Evolutionary conservation across 2,329 filamentous ascomycete genomes (phyloP).

Genomic region (Aspergillus sp.): DNA sequence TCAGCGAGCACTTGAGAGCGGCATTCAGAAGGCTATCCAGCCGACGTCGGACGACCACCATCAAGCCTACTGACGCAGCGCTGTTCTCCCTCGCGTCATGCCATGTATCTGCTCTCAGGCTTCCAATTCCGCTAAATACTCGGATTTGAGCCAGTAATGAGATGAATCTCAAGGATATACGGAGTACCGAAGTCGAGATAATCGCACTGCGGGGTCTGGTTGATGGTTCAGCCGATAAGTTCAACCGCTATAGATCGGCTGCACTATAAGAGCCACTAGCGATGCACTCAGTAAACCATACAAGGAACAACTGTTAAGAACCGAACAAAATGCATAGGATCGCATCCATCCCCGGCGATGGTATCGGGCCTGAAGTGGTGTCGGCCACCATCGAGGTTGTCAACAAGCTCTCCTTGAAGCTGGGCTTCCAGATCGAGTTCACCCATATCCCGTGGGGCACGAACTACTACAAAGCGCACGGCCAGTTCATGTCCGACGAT

Average conservation of each 20-base stretch:
- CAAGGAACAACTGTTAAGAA: background rate
- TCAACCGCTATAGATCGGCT: background rate
- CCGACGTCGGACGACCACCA: too few relatives aligned
- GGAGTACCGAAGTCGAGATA: background rate
- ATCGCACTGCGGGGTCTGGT: background rate
- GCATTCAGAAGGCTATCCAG: too few relatives aligned
- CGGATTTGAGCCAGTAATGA: background rate
- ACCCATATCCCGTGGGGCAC: conserved; percentile 49
- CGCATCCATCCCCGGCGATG: conserved; percentile 66
- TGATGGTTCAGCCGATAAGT: conserved; percentile 10
- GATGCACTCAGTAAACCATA: background rate
- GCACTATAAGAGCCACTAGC: background rate
- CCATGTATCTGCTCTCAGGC: too few relatives aligned
- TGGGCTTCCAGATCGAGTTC: conserved; percentile 56
- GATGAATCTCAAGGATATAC: background rate
- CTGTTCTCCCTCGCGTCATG: too few relatives aligned
- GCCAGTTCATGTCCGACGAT: conserved; percentile 59
- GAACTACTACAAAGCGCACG: conserved; percentile 52
- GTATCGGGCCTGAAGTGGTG: conserved; percentile 68
- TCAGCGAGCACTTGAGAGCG: too few relatives aligned
- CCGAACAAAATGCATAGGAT: conserved; percentile 33
- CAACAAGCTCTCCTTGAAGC: conserved; percentile 48
- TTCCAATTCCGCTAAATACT: background rate
- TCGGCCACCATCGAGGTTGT: conserved; percentile 57
- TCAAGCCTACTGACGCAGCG: too few relatives aligned